Conservation (phyloP, 2,329 filamentous ascomycete species). For the Penicillium sp. region DNA sequence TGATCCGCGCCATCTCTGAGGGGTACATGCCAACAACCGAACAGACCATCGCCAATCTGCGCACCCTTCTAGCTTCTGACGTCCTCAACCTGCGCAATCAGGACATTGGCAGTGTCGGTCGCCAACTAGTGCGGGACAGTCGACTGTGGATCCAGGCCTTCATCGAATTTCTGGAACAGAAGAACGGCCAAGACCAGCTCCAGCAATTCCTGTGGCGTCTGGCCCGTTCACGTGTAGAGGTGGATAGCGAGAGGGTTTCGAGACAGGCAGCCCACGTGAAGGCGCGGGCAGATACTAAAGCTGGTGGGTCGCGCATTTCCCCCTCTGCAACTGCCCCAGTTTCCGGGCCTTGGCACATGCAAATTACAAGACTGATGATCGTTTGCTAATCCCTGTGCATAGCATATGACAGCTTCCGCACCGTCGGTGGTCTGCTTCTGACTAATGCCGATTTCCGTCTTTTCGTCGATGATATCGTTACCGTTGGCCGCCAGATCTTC, state of each 20-base stretch:
- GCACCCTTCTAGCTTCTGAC: constrained; percentile 68
- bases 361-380: not conserved
- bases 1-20: constrained; percentile 68
- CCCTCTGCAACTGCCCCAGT: not conserved
- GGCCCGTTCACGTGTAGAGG: constrained; percentile 59
- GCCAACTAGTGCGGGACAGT: constrained; percentile 60
- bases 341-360: constrained; percentile 2
- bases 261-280: constrained; percentile 54
- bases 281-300: constrained; percentile 61
- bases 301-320: constrained; percentile 42
- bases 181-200: constrained; percentile 75
- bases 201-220: constrained; percentile 88
- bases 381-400: constrained; percentile 12
- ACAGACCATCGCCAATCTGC: constrained; percentile 69
- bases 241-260: constrained; percentile 58
- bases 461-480: constrained; percentile 70
- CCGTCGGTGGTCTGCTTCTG: constrained; percentile 72
- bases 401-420: constrained; percentile 75
- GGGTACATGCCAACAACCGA: constrained; percentile 91
- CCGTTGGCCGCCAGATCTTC: constrained; percentile 74
- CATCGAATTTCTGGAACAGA: constrained; percentile 71
- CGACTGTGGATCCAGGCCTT: constrained; percentile 69
- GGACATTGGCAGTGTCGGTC: constrained; percentile 68
- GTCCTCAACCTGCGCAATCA: constrained; percentile 65
- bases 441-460: constrained; percentile 85